Conservation (phyloP, 768 basidiomycete species). For the Porpolomopsis calyptriformis region DNA sequence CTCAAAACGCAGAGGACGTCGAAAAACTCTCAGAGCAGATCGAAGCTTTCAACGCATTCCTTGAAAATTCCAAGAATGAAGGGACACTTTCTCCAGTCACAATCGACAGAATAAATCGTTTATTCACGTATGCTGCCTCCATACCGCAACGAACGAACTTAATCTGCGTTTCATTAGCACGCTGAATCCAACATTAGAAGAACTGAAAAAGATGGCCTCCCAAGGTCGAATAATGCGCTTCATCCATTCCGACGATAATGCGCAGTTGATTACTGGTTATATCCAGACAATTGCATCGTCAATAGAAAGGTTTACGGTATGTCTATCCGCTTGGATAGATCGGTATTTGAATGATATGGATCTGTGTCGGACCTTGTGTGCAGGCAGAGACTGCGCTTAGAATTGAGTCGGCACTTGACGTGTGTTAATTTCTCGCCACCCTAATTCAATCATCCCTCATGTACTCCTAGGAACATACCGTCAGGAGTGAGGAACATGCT, state of each 20-base stretch:
- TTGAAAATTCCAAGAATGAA: too few species aligned
- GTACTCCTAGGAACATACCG: too few species aligned
- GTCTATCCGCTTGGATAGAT: not conserved
- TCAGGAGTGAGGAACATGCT: too few species aligned
- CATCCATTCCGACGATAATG: not conserved
- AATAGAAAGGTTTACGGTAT: slow-evolving; percentile 4
- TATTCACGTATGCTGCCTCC: not conserved
- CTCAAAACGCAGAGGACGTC: too few species aligned
- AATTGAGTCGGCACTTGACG: slow-evolving; percentile 1
- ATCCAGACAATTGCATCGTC: too few species aligned
- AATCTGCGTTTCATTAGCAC: not conserved
- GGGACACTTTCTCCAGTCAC: too few species aligned
- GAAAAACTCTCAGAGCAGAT: too few species aligned
- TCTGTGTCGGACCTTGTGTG: too few species aligned
- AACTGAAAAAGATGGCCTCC: not conserved
- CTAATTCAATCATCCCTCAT: too few species aligned
- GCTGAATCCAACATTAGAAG: too few species aligned
- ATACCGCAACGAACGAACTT: not conserved
- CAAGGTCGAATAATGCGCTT: not conserved
- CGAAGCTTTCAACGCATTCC: too few species aligned
- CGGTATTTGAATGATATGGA: not conserved
- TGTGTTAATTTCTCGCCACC: not conserved
- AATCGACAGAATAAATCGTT: not conserved
- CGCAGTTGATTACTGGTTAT: not conserved
- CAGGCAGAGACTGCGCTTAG: slow-evolving; percentile 2